A percentile compares a stretch with the other conserved stretches of the same genome.
Conservation (phyloP, 805 yeast genomes). For the Candida montana region DNA sequence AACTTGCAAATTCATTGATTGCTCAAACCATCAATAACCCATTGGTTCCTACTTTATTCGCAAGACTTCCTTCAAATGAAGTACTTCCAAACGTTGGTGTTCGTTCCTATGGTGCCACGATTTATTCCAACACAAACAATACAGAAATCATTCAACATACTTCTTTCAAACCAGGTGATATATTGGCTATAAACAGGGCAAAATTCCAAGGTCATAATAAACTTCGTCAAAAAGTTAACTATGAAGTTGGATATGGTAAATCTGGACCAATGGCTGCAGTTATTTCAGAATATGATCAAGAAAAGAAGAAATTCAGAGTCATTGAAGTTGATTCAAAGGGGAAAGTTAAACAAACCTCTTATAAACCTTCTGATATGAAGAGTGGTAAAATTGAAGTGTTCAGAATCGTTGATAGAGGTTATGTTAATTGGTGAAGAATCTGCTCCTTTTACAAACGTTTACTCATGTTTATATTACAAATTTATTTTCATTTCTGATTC, state of each 20-base stretch:
- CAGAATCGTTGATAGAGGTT: constrained; percentile 69
- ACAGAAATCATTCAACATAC: constrained; percentile 46
- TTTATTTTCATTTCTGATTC: no score
- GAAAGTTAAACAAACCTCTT: constrained; percentile 52
- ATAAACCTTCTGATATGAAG: constrained; percentile 66
- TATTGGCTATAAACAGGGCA: constrained; percentile 70
- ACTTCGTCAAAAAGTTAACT: constrained; percentile 48
- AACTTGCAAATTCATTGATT: constrained; percentile 35
- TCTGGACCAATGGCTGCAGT: constrained; percentile 53
- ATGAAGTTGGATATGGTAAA: constrained; percentile 65
- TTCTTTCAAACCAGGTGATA: constrained; percentile 78
- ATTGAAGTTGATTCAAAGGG: constrained; percentile 50
- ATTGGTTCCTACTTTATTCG: constrained; percentile 33
- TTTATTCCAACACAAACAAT: constrained; percentile 52
- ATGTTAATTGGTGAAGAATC: constrained; percentile 57
- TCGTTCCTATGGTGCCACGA: constrained; percentile 67
- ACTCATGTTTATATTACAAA: no score
- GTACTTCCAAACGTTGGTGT: constrained; percentile 56
- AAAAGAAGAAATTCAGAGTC: constrained; percentile 66
- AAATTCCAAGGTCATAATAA: constrained; percentile 62
- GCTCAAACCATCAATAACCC: constrained; percentile 22
- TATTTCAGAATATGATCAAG: constrained; percentile 67
- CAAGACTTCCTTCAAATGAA: constrained; percentile 32
- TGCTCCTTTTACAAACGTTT: neutral
- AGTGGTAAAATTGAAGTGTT: constrained; percentile 77